Evolutionary conservation across 139 green algal genomes (phyloP), one percentile per base, ranked within the genome.

Genomic region (Chlamydomonas sphaeroides): DNA sequence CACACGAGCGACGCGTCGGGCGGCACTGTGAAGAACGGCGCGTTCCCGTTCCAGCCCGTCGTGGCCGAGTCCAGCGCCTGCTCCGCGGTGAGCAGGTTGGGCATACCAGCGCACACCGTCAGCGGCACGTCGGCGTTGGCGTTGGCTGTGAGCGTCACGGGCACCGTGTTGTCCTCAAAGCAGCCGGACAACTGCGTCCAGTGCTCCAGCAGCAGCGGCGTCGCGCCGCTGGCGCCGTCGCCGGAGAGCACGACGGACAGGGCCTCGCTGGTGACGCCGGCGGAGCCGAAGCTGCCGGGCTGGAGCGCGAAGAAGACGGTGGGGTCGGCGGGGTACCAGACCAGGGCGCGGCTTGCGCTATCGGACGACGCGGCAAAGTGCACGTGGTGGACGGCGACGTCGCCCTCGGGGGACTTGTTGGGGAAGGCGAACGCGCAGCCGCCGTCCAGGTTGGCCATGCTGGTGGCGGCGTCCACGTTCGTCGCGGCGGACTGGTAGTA

Each of bases 381-480:
- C 25, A 17, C 26, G 45, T 75, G 68, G 68, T 38, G 68, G 20
- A 10, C 41, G 28, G 49, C 42, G 17, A 10, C 5, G 68, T 61
- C n/a, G 68, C 68, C 68, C 30, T 48, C 21, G 42, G 41, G 8
- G 68, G 68, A 62, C 2, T 30, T 61, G 68, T 41, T 2, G 41
- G 41, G 68, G n/a, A 75, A 61, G 42, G 39, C 28, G 68, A 62
- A 75, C 41, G 68, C 68, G 32, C 68, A 75, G 23, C 68, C 68
- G 26, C 68, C 68, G 5, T 10, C 10, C 28, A 75, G 68, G 28
- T 5, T 75, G 28, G 53, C 15, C 21, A 17, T 10, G 20, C 7
- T 30, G 53, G 23, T 5, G 20, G 42, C 39, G 42, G 42, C 23
- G 68, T 61, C 42, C 41, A 61, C 26, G 23, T 41, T 3, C 42